phyloP scores from a whole-genome alignment of 768 basidiomycete species.

The Butyriboletus loyo region DNA sequence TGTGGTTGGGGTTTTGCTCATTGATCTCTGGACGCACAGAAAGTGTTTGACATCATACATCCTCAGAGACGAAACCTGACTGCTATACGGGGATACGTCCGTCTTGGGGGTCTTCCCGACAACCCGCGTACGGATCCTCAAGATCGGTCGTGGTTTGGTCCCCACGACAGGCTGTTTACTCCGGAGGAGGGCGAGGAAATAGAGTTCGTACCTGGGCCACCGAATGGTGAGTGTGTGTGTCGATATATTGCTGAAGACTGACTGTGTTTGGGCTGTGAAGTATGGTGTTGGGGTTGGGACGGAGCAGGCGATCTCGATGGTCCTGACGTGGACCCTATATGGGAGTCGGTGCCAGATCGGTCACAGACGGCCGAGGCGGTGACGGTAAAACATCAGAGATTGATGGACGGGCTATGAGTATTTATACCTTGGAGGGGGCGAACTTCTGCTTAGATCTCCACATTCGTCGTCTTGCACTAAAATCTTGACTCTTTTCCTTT shows the following conservation, averaged over 20 bases:
- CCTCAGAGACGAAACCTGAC: slow-evolving; percentile 87
- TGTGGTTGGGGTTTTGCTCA: neutral
- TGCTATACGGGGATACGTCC: slow-evolving; percentile 90
- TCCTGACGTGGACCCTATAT: slow-evolving; percentile 96
- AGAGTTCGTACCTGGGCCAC: slow-evolving; percentile 77
- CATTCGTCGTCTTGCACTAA: neutral
- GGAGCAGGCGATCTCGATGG: slow-evolving; percentile 97
- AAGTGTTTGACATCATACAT: slow-evolving; percentile 94
- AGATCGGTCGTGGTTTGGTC: slow-evolving; percentile 97
- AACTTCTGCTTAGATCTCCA: slow-evolving; percentile 13
- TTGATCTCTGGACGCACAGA: slow-evolving; percentile 42
- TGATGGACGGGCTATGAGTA: slow-evolving; percentile 24
- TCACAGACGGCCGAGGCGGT: slow-evolving; percentile 59
- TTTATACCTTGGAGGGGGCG: neutral
- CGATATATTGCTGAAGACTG: neutral
- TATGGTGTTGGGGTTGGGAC: slow-evolving; percentile 99
- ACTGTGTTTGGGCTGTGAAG: slow-evolving; percentile 39
- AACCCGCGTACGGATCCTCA: slow-evolving; percentile 96
- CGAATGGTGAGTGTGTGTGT: slow-evolving; percentile 56
- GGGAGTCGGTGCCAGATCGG: slow-evolving; percentile 80
- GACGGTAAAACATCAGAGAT: slow-evolving; percentile 65
- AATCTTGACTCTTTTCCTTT: too few species aligned
- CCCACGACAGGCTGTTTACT: slow-evolving; percentile 91
- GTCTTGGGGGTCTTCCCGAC: slow-evolving; percentile 95
- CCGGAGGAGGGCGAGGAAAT: slow-evolving; percentile 80